Evolutionary conservation across 768 basidiomycete species (phyloP).

Genomic region (Lanmaoa rubissima): DNA sequence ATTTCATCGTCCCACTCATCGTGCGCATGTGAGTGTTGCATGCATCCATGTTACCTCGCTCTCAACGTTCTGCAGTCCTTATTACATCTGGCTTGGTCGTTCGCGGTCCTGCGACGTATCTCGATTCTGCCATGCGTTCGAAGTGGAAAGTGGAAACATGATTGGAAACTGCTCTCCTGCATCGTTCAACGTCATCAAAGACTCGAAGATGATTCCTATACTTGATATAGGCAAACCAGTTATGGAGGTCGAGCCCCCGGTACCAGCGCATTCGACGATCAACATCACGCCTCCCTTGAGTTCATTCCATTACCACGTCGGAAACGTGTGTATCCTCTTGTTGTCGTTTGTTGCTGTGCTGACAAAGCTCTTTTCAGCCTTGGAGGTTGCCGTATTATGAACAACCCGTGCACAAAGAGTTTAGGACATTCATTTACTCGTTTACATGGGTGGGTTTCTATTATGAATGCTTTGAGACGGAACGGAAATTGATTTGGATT

Average conservation of each 20-base stretch:
- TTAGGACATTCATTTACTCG: slow-evolving; percentile 60
- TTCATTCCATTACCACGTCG: slow-evolving; percentile 61
- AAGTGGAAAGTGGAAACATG: slow-evolving; percentile 60
- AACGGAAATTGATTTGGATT: slow-evolving; percentile 1
- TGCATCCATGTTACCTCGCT: not conserved
- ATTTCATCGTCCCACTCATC: slow-evolving; percentile 63
- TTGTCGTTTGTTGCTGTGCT: not conserved
- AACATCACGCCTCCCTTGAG: slow-evolving; percentile 54
- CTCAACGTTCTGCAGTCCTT: slow-evolving; percentile 40
- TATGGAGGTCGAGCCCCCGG: slow-evolving; percentile 21
- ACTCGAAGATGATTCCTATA: slow-evolving; percentile 36
- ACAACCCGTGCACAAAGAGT: slow-evolving; percentile 65
- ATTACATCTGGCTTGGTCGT: slow-evolving; percentile 76
- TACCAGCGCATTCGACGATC: slow-evolving; percentile 36
- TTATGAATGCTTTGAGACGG: not conserved
- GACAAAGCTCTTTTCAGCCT: slow-evolving; percentile 30
- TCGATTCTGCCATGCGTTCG: slow-evolving; percentile 55
- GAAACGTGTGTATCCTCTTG: slow-evolving; percentile 35
- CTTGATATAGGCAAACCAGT: slow-evolving; percentile 43
- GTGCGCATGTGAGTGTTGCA: slow-evolving; percentile 51
- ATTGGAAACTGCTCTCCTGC: slow-evolving; percentile 49
- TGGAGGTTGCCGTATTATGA: slow-evolving; percentile 75
- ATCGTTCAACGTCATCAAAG: slow-evolving; percentile 34
- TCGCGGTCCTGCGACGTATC: slow-evolving; percentile 61
- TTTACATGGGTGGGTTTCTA: slow-evolving; percentile 52